Evolutionary conservation across 2,329 filamentous ascomycete genomes (phyloP).

Genomic region (Fusarium musae): DNA sequence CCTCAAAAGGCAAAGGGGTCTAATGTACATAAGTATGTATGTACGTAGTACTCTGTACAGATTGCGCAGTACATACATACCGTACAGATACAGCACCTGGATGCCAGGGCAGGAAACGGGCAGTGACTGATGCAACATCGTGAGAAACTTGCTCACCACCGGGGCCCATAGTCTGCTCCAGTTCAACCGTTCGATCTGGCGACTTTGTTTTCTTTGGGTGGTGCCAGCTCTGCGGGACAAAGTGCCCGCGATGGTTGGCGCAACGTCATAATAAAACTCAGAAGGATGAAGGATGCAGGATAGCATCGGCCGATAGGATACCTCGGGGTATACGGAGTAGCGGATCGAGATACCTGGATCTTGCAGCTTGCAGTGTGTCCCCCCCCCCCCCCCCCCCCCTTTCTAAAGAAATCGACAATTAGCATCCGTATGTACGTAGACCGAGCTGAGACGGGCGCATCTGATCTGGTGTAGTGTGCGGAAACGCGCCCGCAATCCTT

Average conservation of each 20-base stretch:
- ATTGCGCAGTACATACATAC: background rate
- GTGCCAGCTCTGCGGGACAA: constrained; percentile 22
- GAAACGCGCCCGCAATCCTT: constrained; percentile 5
- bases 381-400: background rate
- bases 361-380: constrained; percentile 34
- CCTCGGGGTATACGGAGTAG: constrained; percentile 5
- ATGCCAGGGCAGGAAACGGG: constrained; percentile 31
- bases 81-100: background rate
- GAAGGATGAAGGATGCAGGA: constrained; percentile 9
- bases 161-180: constrained; percentile 26
- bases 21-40: background rate
- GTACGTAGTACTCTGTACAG: background rate
- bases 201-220: constrained; percentile 33
- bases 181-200: constrained; percentile 38
- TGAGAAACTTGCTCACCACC: constrained; percentile 10
- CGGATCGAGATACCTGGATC: constrained; percentile 36
- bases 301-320: constrained; percentile 24
- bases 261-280: background rate
- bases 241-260: background rate
- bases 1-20: background rate
- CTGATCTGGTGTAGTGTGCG: constrained; percentile 18
- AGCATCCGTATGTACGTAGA: background rate
- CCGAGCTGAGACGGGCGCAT: constrained; percentile 16
- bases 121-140: constrained; percentile 26
- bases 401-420: constrained; percentile 16